Percentiles rank a stretch among this genome's conserved stretches.
Conservation (phyloP, 257 asterid species). For the Solanum virginianum region DNA sequence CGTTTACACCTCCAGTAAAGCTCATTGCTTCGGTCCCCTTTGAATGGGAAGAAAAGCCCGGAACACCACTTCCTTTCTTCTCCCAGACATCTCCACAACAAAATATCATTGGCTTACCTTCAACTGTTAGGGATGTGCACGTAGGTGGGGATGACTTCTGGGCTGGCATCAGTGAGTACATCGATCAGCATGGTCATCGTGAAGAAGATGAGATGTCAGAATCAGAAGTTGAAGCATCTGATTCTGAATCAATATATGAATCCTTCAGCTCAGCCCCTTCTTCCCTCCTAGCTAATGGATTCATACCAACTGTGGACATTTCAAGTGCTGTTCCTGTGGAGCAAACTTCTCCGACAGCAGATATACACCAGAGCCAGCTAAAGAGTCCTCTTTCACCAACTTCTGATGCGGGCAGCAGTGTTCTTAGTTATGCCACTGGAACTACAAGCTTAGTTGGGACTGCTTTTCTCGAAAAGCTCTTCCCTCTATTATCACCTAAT, state of each 20-base stretch:
- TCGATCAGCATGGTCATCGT: not conserved
- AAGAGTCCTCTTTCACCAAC: conserved; percentile 39
- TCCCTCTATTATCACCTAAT: conserved; percentile 45
- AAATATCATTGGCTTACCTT: conserved; percentile 6
- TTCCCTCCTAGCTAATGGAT: conserved; percentile 46
- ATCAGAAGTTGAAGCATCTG: conserved; percentile 32
- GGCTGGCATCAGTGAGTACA: not conserved
- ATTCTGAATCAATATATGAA: conserved; percentile 21
- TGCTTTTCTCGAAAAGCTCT: conserved; percentile 81
- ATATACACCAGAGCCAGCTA: conserved; percentile 4
- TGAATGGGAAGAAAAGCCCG: conserved; percentile 87
- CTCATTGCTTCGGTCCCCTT: conserved; percentile 69
- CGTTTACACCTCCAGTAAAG: conserved; percentile 28
- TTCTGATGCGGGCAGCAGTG: conserved; percentile 36
- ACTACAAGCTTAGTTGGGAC: conserved; percentile 42
- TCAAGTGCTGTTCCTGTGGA: conserved; percentile 35
- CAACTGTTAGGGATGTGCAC: conserved; percentile 12
- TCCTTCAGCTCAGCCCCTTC: conserved; percentile 50
- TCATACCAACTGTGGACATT: conserved; percentile 20
- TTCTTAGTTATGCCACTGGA: conserved; percentile 47
- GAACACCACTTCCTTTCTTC: conserved; percentile 50
- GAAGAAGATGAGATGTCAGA: conserved; percentile 22
- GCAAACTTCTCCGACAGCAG: conserved; percentile 4
- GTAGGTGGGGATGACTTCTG: conserved; percentile 9
- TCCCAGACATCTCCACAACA: not conserved